Percentiles rank a stretch among this genome's conserved stretches.
Evolutionary conservation across 2,329 filamentous ascomycete genomes (phyloP).

Genomic region (Aspergillus quadrilineatus): DNA sequence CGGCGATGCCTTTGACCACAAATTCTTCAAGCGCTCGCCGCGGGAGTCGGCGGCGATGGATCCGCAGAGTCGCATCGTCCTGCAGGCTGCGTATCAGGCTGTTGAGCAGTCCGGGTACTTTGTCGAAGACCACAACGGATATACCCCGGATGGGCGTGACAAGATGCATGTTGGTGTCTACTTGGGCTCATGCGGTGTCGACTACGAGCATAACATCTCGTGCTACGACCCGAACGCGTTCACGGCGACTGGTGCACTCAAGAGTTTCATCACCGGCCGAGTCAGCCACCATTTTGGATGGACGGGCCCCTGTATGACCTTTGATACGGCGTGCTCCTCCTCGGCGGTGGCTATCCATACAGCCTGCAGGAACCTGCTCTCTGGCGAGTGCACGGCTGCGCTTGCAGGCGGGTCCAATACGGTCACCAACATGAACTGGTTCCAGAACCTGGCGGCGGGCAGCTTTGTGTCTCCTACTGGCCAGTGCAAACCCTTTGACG

Average conservation of each 20-base stretch:
- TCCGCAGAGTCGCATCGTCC: constrained; percentile 28
- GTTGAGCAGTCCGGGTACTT: constrained; percentile 23
- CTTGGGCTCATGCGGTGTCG: background rate
- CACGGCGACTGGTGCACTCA: background rate
- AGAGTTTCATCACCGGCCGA: constrained; percentile 16
- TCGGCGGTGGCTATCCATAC: constrained; percentile 39
- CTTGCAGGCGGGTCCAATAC: constrained; percentile 26
- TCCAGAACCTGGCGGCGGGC: constrained; percentile 26
- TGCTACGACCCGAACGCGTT: background rate
- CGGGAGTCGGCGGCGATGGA: constrained; percentile 26
- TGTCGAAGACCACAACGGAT: no score
- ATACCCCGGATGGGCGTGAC: no score
- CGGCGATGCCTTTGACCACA: no score
- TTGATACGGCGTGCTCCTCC: constrained; percentile 42
- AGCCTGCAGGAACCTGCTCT: constrained; percentile 30
- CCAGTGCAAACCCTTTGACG: constrained; percentile 10
- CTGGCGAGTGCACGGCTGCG: constrained; percentile 21
- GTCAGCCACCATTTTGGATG: constrained; percentile 39
- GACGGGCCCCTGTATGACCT: constrained; percentile 29
- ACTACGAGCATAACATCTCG: background rate
- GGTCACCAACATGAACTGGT: constrained; percentile 11
- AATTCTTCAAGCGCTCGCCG: constrained; percentile 21
- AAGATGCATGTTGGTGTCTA: background rate
- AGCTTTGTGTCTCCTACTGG: constrained; percentile 36
- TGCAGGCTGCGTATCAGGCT: constrained; percentile 26